A percentile compares a stretch with the other conserved stretches of the same genome.
Conservation (phyloP, 495 filamentous ascomycete species). For the Aspergillus hancockii region DNA sequence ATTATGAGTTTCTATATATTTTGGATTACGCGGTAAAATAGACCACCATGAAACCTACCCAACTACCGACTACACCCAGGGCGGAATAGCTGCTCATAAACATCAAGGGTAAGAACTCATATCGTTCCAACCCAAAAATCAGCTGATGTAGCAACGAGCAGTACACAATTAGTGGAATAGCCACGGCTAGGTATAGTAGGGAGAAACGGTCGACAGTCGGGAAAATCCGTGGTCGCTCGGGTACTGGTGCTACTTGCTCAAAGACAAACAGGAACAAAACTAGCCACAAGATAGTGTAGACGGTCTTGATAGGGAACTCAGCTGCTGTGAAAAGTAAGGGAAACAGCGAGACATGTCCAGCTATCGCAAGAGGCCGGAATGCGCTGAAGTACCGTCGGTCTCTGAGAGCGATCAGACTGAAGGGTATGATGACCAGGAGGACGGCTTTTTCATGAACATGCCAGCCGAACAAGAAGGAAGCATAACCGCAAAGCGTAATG, state of each 20-base stretch:
- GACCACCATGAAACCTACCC: conserved; percentile 92
- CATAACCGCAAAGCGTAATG: conserved; percentile 92
- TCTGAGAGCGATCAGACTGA: conserved; percentile 89
- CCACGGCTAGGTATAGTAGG: conserved; percentile 81
- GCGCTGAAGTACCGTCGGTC: conserved; percentile 90
- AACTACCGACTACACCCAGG: conserved; percentile 93
- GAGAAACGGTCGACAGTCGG: conserved; percentile 80
- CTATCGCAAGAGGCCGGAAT: conserved; percentile 87
- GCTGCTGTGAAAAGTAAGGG: conserved; percentile 88
- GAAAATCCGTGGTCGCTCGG: conserved; percentile 72
- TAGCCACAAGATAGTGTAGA: conserved; percentile 93
- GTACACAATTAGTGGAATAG: conserved; percentile 87
- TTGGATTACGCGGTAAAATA: conserved; percentile 69
- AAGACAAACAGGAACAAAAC: conserved; percentile 82
- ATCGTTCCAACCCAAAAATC: conserved; percentile 72
- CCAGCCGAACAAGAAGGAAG: conserved; percentile 97
- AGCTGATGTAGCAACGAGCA: conserved; percentile 81
- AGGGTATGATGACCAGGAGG: conserved; percentile 90
- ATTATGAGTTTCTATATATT: neutral
- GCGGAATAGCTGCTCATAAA: conserved; percentile 95
- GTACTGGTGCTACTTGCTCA: conserved; percentile 82
- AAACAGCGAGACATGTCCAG: conserved; percentile 93
- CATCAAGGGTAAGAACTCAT: conserved; percentile 94
- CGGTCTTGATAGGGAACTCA: conserved; percentile 89
- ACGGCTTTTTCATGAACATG: conserved; percentile 98